Percentiles rank a stretch among this genome's conserved stretches.
Conservation (phyloP, 352 stramenopile species). For the Paralagenidium karlingii region DNA sequence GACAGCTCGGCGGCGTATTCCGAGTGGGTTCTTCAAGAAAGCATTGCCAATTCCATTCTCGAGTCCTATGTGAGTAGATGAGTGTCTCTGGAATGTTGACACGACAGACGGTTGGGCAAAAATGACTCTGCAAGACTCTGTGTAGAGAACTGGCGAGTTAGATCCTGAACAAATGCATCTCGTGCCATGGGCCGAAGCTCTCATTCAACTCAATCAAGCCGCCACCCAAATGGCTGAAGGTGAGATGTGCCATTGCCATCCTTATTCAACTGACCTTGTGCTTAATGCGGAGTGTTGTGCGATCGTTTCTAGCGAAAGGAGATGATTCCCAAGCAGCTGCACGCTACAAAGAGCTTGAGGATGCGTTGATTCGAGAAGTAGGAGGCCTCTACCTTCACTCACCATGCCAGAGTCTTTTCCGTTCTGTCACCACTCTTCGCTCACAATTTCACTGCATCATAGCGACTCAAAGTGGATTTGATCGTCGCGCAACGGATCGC, state of each 20-base stretch:
- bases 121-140: neutral
- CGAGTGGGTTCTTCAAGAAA: conserved; percentile 56
- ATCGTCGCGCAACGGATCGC: conserved; percentile 58
- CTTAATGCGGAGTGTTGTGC: no score
- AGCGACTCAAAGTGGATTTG: conserved; percentile 68
- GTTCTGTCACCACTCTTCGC: no score
- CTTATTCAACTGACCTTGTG: no score
- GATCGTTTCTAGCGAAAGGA: no score
- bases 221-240: no score
- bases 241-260: no score
- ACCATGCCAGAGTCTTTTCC: no score
- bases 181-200: conserved; percentile 45
- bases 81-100: neutral
- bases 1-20: conserved; percentile 12
- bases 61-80: conserved; percentile 26
- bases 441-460: no score
- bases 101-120: neutral
- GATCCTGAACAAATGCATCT: conserved; percentile 38
- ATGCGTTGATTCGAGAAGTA: no score
- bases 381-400: no score
- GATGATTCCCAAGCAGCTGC: no score
- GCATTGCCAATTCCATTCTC: conserved; percentile 51
- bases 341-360: no score
- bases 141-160: conserved; percentile 26
- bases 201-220: conserved; percentile 37